phyloP scores from a whole-genome alignment of 495 filamentous ascomycete genomes.

The Filosporella fistucella region DNA sequence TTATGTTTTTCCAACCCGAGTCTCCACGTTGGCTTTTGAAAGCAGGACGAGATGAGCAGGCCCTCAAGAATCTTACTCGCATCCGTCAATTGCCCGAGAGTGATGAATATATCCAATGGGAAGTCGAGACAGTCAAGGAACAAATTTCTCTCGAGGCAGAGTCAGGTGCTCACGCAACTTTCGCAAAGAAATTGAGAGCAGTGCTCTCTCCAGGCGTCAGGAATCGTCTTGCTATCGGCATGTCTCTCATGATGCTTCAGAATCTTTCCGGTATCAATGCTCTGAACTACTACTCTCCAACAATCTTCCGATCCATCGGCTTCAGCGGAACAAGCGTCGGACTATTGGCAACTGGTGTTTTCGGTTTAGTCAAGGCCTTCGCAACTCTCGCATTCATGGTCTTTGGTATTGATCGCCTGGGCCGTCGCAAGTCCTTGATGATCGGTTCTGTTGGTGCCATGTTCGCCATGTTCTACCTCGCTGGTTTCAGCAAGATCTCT shows the following conservation, averaged over 20 bases:
- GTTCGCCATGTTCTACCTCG: slow-evolving; percentile 55
- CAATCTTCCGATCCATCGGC: slow-evolving; percentile 44
- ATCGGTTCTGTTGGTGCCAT: slow-evolving; percentile 46
- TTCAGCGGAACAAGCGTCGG: slow-evolving; percentile 38
- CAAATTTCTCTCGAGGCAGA: slow-evolving; percentile 3
- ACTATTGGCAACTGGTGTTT: slow-evolving; percentile 46
- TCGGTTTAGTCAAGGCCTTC: slow-evolving; percentile 34
- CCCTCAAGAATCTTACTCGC: slow-evolving; percentile 18
- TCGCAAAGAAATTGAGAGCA: slow-evolving; percentile 14
- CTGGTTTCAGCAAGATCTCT: slow-evolving; percentile 40
- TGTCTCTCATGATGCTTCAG: slow-evolving; percentile 26
- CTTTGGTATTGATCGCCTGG: slow-evolving; percentile 43
- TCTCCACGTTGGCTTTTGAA: slow-evolving; percentile 59
- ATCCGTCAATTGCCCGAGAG: slow-evolving; percentile 20
- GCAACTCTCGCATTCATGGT: slow-evolving; percentile 33
- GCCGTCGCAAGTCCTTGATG: slow-evolving; percentile 39
- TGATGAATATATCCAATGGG: slow-evolving; percentile 27
- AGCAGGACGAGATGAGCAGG: slow-evolving; percentile 45
- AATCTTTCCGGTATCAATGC: slow-evolving; percentile 35
- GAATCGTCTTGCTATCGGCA: slow-evolving; percentile 27
- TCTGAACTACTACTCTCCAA: slow-evolving; percentile 49
- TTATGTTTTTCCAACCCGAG: slow-evolving; percentile 45
- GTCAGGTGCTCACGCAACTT: not conserved
- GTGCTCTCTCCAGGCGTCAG: slow-evolving; percentile 20
- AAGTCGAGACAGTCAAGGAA: slow-evolving; percentile 29